Conservation (phyloP, 768 basidiomycete species). For the Leccinum ochraceum region DNA sequence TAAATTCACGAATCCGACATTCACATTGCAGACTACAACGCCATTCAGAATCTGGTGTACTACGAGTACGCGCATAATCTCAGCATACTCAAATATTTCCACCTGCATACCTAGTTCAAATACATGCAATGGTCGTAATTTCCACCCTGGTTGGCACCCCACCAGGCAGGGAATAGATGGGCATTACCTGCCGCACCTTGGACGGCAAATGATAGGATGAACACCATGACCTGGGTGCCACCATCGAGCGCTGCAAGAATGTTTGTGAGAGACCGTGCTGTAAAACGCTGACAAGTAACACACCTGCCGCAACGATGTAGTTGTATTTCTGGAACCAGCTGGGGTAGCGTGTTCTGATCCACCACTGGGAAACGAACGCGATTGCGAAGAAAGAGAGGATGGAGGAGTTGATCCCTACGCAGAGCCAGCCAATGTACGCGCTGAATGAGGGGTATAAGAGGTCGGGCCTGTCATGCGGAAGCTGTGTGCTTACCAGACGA, state of each 20-base stretch:
- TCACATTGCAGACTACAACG: not conserved
- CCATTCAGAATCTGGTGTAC: not conserved
- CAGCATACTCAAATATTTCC: not conserved
- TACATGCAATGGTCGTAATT: conserved; percentile 34
- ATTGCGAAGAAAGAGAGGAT: conserved; percentile 19
- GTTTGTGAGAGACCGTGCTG: not conserved
- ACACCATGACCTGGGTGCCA: conserved; percentile 54
- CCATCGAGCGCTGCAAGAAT: conserved; percentile 35
- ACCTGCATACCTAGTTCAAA: conserved; percentile 10
- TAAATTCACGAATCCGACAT: not conserved
- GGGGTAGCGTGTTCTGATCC: conserved; percentile 38
- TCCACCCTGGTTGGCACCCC: conserved; percentile 57
- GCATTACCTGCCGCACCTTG: conserved; percentile 50
- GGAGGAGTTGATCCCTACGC: conserved; percentile 32
- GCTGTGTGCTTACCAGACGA: conserved; percentile 25
- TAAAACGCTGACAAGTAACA: not conserved
- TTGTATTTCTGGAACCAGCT: conserved; percentile 41
- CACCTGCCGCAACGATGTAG: conserved; percentile 44
- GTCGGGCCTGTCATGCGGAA: not conserved
- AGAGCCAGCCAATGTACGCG: conserved; percentile 21
- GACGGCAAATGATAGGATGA: conserved; percentile 51
- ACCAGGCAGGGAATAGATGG: conserved; percentile 56
- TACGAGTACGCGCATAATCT: not conserved
- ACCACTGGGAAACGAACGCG: conserved; percentile 39
- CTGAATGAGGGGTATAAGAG: conserved; percentile 12